Evolutionary conservation across 2,329 filamentous ascomycete species (phyloP).

Genomic region (Akanthomyces lecanii): DNA sequence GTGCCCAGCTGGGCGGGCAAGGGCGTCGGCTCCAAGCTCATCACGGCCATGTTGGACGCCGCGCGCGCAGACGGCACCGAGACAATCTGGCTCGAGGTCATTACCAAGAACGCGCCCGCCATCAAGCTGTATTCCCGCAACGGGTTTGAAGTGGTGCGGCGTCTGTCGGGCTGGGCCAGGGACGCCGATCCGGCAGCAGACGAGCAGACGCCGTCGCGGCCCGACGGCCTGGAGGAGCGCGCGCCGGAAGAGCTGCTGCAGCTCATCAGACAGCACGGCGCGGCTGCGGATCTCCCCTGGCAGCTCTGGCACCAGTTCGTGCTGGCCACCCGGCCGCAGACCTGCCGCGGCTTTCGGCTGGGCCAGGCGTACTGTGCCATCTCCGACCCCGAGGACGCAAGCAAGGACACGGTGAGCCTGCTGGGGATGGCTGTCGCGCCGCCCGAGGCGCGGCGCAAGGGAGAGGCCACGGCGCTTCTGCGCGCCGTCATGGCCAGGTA

Average conservation of each 20-base stretch:
- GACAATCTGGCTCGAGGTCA: conserved; percentile 23
- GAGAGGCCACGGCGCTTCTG: conserved; percentile 19
- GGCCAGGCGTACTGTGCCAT: conserved; percentile 22
- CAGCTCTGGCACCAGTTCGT: conserved; percentile 18
- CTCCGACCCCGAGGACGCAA: conserved; percentile 19
- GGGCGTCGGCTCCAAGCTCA: conserved; percentile 18
- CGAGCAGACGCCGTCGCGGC: neutral
- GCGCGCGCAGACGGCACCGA: conserved; percentile 17
- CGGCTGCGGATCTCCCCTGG: conserved; percentile 20
- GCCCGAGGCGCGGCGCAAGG: conserved; percentile 19
- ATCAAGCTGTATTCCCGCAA: conserved; percentile 20
- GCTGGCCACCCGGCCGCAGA: conserved; percentile 3
- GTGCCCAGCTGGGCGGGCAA: conserved; percentile 19
- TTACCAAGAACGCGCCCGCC: conserved; percentile 20
- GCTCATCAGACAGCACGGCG: conserved; percentile 14
- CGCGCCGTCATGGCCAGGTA: conserved; percentile 21
- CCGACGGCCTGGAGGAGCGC: conserved; percentile 10
- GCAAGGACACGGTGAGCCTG: conserved; percentile 17
- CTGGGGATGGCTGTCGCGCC: conserved; percentile 20
- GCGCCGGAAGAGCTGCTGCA: conserved; percentile 19
- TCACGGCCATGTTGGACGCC: conserved; percentile 16
- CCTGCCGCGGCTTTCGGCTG: conserved; percentile 19
- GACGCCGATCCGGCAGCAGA: neutral
- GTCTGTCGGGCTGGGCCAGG: conserved; percentile 19
- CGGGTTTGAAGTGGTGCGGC: conserved; percentile 20